A percentile compares a stretch with the other conserved stretches of the same genome.
Conservation (phyloP, 345 rosid species). For the Populus nigra region DNA sequence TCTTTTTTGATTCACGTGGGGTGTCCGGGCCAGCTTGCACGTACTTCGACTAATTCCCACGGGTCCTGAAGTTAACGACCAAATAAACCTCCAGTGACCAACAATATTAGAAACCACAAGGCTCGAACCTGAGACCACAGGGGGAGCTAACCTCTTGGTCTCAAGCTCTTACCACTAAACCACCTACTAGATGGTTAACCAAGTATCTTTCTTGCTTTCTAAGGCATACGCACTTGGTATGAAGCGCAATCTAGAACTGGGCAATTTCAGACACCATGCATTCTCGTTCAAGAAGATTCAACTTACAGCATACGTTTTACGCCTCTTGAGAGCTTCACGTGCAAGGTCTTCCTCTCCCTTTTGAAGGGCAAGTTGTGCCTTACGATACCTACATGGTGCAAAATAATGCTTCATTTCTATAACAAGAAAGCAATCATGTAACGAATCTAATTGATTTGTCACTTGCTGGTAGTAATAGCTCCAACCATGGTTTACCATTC, state of each 20-base stretch:
- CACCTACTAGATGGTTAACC: not conserved
- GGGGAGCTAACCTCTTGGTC: too few species aligned
- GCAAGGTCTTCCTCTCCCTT: conserved; percentile 88
- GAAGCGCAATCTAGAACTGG: not conserved
- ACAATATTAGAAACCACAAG: too few species aligned
- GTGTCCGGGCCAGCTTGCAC: too few species aligned
- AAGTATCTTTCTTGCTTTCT: not conserved
- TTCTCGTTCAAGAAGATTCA: not conserved
- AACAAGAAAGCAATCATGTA: not conserved
- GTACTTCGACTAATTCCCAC: too few species aligned
- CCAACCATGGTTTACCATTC: conserved; percentile 51
- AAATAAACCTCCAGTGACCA: too few species aligned
- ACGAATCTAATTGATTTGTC: not conserved
- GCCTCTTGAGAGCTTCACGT: conserved; percentile 81
- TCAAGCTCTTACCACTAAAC: too few species aligned
- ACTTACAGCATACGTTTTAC: conserved; percentile 72
- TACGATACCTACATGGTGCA: conserved; percentile 54
- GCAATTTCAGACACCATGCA: not conserved
- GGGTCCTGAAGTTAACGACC: too few species aligned
- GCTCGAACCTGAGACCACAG: too few species aligned
- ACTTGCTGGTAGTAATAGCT: not conserved
- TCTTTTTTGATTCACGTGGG: too few species aligned
- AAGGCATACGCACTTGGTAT: not conserved
- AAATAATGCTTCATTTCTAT: not conserved
- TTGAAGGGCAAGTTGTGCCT: conserved; percentile 73